These are phyloP conservation scores for Psidium guajava DNA, from an alignment of 345 rosid species.

Conservation along the genomic window DNA sequence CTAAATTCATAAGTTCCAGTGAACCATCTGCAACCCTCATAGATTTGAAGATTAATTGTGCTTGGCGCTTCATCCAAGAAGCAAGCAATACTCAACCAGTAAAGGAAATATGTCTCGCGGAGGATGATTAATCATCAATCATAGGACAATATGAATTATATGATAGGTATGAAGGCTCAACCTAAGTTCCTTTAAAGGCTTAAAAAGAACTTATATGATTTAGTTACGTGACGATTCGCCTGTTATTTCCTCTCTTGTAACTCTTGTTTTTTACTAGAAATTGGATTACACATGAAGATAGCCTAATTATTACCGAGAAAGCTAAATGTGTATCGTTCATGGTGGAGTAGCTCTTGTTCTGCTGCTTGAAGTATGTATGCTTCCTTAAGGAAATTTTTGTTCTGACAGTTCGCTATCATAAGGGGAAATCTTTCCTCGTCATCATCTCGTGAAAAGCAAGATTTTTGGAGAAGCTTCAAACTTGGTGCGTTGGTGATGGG, in stretches of 20 bases:
- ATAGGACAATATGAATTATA: background rate
- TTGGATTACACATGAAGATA: background rate
- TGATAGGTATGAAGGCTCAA: background rate
- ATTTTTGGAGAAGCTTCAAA: background rate
- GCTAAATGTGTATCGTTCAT: background rate
- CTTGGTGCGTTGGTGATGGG: background rate
- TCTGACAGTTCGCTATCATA: background rate
- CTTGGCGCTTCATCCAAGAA: background rate
- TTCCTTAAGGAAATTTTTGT: background rate
- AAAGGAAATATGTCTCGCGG: background rate
- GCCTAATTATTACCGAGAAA: background rate
- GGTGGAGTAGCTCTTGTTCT: background rate
- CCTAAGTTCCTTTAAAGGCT: background rate
- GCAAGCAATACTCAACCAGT: background rate
- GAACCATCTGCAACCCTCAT: background rate
- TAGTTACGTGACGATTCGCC: background rate
- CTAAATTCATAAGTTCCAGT: background rate
- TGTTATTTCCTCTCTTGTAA: background rate
- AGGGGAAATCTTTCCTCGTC: background rate
- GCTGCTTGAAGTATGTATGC: background rate
- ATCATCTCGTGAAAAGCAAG: background rate
- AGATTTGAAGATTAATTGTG: background rate
- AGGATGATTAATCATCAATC: background rate
- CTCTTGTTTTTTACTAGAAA: background rate
- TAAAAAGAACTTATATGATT: background rate